These are phyloP conservation scores for Solanum aculeatissimum DNA, from an alignment of 305 asterid species.

Conservation along the genomic window DNA sequence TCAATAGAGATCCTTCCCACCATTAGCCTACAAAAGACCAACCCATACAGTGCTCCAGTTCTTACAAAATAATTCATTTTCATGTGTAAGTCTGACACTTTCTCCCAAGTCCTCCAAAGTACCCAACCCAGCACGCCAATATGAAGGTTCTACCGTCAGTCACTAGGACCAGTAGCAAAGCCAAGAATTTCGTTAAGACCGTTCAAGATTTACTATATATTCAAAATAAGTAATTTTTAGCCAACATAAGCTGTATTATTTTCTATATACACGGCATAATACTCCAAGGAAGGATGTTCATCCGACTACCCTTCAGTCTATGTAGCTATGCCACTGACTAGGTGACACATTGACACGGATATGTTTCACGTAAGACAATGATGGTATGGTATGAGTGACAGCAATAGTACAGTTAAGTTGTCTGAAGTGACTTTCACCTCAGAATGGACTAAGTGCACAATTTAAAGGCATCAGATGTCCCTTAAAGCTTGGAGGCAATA, in stretches of 20 bases:
- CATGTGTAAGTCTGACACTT: background rate
- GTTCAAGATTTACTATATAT: background rate
- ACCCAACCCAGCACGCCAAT: background rate
- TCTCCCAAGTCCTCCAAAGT: background rate
- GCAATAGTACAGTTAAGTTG: background rate
- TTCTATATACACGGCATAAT: background rate
- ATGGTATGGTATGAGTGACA: background rate
- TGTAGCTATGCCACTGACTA: background rate
- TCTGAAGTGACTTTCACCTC: background rate
- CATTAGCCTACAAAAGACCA: no score
- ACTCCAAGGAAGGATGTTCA: background rate
- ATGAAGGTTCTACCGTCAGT: no score
- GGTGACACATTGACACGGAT: background rate
- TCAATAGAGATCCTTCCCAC: no score
- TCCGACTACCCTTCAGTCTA: background rate
- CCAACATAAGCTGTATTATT: background rate
- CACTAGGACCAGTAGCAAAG: background rate
- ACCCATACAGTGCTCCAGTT: no score
- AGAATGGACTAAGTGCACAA: background rate
- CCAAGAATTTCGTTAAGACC: background rate
- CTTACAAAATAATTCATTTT: no score
- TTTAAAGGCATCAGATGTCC: background rate
- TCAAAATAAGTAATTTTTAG: background rate
- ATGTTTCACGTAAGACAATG: background rate
- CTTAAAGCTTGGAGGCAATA: constrained; percentile 55